Base-by-base conservation (phyloP, 805 yeast species). In the Metschnikowia drakensbergensis region DNA sequence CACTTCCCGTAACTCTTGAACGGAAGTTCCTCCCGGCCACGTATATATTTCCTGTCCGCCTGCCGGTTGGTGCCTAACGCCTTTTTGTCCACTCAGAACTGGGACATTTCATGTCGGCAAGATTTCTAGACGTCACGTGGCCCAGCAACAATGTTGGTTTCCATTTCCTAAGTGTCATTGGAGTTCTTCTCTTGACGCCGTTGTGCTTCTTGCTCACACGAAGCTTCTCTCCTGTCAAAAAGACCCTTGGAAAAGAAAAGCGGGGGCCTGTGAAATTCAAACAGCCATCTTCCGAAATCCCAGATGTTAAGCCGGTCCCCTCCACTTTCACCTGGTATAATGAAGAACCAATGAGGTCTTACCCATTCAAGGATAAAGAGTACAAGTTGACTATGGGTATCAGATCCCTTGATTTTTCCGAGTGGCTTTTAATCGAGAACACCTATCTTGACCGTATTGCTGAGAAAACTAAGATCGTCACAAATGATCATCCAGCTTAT, bases 291-390 rank as follows among this genome's bases (percentile, higher is more conserved):
- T 17, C 17, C 17, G 17, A 17, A 2, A 17, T 17, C 17, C 17
- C 17, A 35, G 27, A 39, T 10, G 55, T 53, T 13, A 33, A 37
- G 2, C 47, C 58, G 0, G 58, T 56, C 6, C 37, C 54, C 1
- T 41, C 37, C 23, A 45, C 45, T 9, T 56, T 56, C 43, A 40
- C 46, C 2, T 56, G 59, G 59, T 50, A 48, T 9, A 30, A 42
- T 2, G 53, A 50, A n/a, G 34, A 50, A 28, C 59, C 59, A 2
- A 41, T 46, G 32, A 54, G 51, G 29, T 48, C 56, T 8, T 56
- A 56, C 27, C 89, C 88, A 1, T 84, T 82, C 68, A 82, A 80
- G 59, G 72, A 78, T 40, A 84, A 80, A 11, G 77, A 69, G 41
- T 82, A 83, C 56, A 57, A 57, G 45, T 41, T 57, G 42, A 55